phyloP scores from a whole-genome alignment of 805 yeast species.

The Wickerhamomyces rabaulensis region DNA sequence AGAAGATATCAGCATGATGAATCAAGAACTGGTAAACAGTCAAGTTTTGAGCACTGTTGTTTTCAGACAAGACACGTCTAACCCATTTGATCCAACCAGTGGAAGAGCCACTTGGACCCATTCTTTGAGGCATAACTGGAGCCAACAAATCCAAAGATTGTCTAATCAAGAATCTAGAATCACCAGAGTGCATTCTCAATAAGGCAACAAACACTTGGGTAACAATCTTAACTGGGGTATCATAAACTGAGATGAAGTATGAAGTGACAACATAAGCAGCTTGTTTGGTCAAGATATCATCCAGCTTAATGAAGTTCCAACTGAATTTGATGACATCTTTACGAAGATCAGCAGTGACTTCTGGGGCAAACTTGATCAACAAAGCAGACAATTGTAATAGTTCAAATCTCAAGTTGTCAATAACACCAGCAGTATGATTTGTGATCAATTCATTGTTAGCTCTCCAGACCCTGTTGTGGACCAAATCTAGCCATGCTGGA shows the following conservation, averaged over 20 bases:
- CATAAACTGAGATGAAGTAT: constrained; percentile 79
- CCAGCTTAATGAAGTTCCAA: constrained; percentile 89
- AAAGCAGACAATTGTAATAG: constrained; percentile 77
- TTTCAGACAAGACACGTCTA: constrained; percentile 84
- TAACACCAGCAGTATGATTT: constrained; percentile 55
- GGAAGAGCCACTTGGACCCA: constrained; percentile 44
- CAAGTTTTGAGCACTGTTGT: constrained; percentile 79
- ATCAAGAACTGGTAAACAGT: constrained; percentile 87
- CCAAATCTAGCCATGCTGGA: constrained; percentile 58
- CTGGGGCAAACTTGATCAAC: constrained; percentile 64
- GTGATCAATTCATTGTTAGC: constrained; percentile 48
- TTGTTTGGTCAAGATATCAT: constrained; percentile 84
- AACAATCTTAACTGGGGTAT: constrained; percentile 82
- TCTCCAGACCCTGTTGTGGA: constrained; percentile 71
- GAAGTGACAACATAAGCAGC: constrained; percentile 89
- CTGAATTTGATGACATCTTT: constrained; percentile 89
- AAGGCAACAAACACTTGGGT: constrained; percentile 91
- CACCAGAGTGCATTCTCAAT: constrained; percentile 77
- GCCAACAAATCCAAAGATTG: constrained; percentile 87
- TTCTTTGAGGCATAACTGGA: constrained; percentile 72
- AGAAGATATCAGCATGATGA: constrained; percentile 79
- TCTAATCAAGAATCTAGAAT: constrained; percentile 74
- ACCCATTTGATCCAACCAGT: constrained; percentile 90
- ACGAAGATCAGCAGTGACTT: constrained; percentile 49
- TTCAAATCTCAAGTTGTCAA: constrained; percentile 72